Evolutionary conservation across 1,284 basidiomycete species (phyloP), one percentile per base, ranked within the genome.

Genomic region (Ustilago tritici): DNA sequence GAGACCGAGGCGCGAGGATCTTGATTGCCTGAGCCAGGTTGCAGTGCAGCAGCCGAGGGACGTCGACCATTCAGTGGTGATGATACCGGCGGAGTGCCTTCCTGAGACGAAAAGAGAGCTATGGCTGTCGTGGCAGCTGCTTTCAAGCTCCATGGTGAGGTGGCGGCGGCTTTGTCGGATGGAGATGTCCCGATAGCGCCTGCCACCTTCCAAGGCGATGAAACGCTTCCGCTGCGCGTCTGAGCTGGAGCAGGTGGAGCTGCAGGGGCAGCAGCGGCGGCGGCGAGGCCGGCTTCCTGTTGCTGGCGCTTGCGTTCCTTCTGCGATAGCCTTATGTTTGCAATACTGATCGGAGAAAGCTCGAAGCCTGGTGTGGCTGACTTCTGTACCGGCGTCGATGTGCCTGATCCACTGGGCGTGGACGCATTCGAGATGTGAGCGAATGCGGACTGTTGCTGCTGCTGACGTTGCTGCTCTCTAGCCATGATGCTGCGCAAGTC

Each of bases 401-500:
- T 71, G 28, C 71, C 69, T 14, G 76, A 78, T 10, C 57, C 67
- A 17, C 59, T 63, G 5, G 78, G 78, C 4, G 75, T 74, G 10
- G 59, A 60, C 2, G 72, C 61, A n/a, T 62, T 68, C 19, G 72
- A 65, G 10, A 57, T 41, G 9, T 56, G 49, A 2, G 57, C 36
- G 15, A 52, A 34, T 4, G 59, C 34, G 3, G 68, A n/a, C 2
- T 69, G 63, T 3, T 69, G 63, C 31, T 70, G 66, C 58, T 78
- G 76, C 59, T 77, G 69, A 31, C 61, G 63, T 43, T 66, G 65
- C 78, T 70, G 67, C 65, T 75, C 77, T 49, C 36, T 93, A 0
- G 92, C 93, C 90, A 97, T 94, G 71, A 98, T 91, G 23, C 90
- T 88, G 78, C 93, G 92, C 88, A 97, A 91, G 82, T 96, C 93